These are phyloP conservation scores for Pseudozyma flocculosa DNA, from an alignment of 1,284 basidiomycete genomes.

Conservation along the genomic window DNA sequence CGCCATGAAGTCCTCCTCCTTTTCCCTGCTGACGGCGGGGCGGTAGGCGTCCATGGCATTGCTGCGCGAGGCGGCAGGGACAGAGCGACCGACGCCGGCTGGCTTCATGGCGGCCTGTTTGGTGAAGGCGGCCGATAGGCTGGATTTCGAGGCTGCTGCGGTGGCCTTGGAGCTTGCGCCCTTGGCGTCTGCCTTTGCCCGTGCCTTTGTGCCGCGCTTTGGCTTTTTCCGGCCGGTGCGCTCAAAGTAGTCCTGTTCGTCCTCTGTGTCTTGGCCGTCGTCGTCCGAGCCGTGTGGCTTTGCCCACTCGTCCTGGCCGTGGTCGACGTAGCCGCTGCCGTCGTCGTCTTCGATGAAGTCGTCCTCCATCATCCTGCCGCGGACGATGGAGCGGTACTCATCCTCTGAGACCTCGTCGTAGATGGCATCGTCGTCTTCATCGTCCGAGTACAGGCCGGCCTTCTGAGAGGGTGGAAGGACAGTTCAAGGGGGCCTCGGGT, in stretches of 20 bases:
- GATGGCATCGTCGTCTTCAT: conserved; percentile 61
- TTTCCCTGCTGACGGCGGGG: conserved; percentile 42
- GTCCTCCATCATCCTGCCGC: conserved; percentile 78
- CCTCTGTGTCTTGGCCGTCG: conserved; percentile 60
- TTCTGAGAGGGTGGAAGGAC: background rate
- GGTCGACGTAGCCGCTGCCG: conserved; percentile 86
- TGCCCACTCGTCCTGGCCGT: conserved; percentile 88
- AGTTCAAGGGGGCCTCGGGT: no score
- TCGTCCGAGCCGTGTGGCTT: conserved; percentile 35
- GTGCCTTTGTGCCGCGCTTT: conserved; percentile 42
- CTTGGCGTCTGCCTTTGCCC: conserved; percentile 15
- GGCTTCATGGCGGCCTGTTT: conserved; percentile 8
- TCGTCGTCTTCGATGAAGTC: conserved; percentile 94
- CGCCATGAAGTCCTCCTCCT: conserved; percentile 57
- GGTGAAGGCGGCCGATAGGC: conserved; percentile 28
- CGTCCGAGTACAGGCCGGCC: conserved; percentile 1
- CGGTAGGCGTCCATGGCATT: conserved; percentile 27
- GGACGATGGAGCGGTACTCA: conserved; percentile 83
- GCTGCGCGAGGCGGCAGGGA: background rate
- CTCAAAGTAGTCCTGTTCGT: conserved; percentile 53
- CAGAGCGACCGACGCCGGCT: background rate
- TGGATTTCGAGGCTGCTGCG: conserved; percentile 20
- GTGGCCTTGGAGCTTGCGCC: background rate
- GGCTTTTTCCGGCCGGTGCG: conserved; percentile 53
- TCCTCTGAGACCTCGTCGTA: conserved; percentile 93